Conservation (phyloP, 1,284 basidiomycete genomes). For the Lentinus polychrous region DNA sequence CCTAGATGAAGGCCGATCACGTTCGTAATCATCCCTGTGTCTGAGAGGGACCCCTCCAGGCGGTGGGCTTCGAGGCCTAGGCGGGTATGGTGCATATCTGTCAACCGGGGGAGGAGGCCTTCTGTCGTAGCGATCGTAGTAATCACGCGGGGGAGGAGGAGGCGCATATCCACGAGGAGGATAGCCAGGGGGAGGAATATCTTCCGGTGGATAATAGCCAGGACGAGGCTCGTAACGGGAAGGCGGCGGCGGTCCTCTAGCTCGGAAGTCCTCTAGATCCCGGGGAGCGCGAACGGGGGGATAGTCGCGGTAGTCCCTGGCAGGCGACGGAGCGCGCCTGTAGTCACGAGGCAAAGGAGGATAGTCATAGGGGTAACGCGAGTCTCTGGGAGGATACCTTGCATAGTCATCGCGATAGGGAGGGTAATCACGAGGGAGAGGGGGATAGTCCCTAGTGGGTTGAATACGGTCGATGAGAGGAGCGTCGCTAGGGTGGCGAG, state of each 20-base stretch:
- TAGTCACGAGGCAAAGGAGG: constrained; percentile 51
- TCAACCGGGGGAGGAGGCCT: constrained; percentile 32
- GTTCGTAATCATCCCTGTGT: constrained; percentile 35
- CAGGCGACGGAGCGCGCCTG: constrained; percentile 50
- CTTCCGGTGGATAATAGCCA: constrained; percentile 31
- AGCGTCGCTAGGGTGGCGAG: constrained; percentile 36
- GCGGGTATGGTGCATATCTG: constrained; percentile 30
- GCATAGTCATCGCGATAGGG: constrained; percentile 50
- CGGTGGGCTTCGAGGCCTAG: constrained; percentile 35
- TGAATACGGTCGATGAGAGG: constrained; percentile 51
- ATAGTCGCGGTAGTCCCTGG: constrained; percentile 64
- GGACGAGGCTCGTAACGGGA: constrained; percentile 38
- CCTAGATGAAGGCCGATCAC: constrained; percentile 41
- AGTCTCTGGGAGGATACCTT: constrained; percentile 38
- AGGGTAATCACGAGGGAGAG: constrained; percentile 36
- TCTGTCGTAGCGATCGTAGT: constrained; percentile 58
- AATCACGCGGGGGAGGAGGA: constrained; percentile 40
- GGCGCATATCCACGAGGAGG: constrained; percentile 37
- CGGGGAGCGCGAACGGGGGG: constrained; percentile 39
- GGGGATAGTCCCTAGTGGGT: constrained; percentile 36
- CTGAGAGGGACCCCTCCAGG: constrained; percentile 32
- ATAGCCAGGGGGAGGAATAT: constrained; percentile 27
- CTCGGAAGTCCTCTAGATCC: constrained; percentile 62
- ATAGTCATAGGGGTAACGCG: constrained; percentile 48
- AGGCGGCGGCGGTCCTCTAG: constrained; percentile 35